Base-by-base conservation (phyloP, 1,284 basidiomycete genomes). In the Microbotryum scabiosae region DNA sequence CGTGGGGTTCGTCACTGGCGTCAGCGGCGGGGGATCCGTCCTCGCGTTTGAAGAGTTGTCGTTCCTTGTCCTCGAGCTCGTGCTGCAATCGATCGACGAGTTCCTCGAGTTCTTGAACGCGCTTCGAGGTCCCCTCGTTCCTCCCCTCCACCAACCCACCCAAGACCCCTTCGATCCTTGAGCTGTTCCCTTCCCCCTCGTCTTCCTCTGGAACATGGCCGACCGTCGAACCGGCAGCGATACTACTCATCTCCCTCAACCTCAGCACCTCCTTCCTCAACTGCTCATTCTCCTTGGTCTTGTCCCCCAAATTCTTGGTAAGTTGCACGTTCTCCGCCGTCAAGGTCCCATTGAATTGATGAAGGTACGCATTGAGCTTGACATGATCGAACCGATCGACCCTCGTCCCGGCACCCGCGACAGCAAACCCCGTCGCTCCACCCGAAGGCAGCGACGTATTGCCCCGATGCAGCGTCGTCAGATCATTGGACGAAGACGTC, bases 301-400 rank as follows among this genome's bases (percentile, higher is more conserved):
- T 81, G 41, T 76, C 77, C 51, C 77, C 76, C 5, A 82, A 69
- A 63, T 80, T 82, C 64, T 73, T 70, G 73, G 87, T 85, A 57
- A 90, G 77, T 16, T 72, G 76, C 72, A 86, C 81, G 71, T 90
- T 91, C 76, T 91, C 89, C 72, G 89, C 85, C 65, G 87, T 85
- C 57, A 91, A 73, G 54, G 85, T 80, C 51, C 84, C 77, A 73
- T 91, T 91, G 59, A 91, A 77, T 14, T 85, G 84, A 73, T 90
- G 86, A 69, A 91, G 73, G 73, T 90, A 91, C 8, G 80, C 79
- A 66, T 90, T 90, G 67, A 91, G 74, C 74, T 89, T 91, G 14
- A 79, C 80, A 3, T 85, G 85, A 73, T 91, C 87, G 75, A 90
- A 90, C 28, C 86, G 78, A 82, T 46, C 78, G 70, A 21, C 77